Evolutionary conservation across 2,329 filamentous ascomycete genomes (phyloP).

Genomic region (Fonsecaea monophora): DNA sequence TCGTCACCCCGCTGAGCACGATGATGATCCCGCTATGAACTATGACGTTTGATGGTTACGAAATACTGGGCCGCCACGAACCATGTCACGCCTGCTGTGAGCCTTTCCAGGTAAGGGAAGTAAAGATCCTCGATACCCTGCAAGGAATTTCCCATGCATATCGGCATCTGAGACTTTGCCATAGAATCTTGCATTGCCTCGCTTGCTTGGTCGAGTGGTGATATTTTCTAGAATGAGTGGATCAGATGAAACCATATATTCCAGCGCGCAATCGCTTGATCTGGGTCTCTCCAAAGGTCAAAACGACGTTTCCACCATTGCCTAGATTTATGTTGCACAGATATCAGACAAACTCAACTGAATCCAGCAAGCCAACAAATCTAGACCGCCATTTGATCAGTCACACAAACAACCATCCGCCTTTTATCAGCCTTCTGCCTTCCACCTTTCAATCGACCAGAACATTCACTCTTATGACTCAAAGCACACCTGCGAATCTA

Average conservation of each 20-base stretch:
- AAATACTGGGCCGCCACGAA: constrained; percentile 24
- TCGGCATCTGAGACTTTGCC: constrained; percentile 1
- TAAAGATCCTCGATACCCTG: not conserved
- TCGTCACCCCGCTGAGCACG: constrained; percentile 14
- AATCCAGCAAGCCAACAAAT: not conserved
- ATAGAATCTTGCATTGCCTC: not conserved
- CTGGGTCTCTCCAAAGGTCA: not conserved
- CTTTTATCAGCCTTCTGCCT: not conserved
- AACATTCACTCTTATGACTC: not conserved
- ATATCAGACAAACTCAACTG: not conserved
- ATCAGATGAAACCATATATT: not conserved
- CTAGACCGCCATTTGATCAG: constrained; percentile 1
- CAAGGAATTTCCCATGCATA: not conserved
- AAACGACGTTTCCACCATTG: not conserved
- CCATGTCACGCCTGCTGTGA: constrained; percentile 22
- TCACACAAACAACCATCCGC: not conserved
- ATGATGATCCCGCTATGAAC: constrained; percentile 14
- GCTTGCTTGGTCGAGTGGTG: not conserved
- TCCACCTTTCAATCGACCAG: not conserved
- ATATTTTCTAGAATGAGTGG: not conserved
- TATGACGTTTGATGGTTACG: constrained; percentile 34
- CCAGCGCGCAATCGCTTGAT: not conserved
- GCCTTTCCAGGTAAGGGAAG: constrained; percentile 24
- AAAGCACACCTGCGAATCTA: constrained; percentile 11
- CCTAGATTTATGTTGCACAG: not conserved